phyloP scores from a whole-genome alignment of 2,329 filamentous ascomycete species.

The Scedosporium minutisporum region DNA sequence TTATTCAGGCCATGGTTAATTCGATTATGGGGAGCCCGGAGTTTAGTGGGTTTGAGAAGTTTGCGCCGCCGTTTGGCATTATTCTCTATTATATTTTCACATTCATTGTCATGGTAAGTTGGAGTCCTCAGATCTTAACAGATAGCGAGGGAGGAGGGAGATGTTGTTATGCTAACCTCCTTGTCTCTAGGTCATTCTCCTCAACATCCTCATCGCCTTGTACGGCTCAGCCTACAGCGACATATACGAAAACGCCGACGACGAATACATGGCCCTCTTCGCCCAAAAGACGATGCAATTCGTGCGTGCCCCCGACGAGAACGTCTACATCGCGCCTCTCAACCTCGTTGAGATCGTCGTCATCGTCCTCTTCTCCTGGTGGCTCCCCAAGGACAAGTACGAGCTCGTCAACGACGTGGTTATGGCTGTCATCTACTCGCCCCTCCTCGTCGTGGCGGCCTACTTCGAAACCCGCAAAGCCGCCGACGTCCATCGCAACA shows the following conservation, averaged over 20 bases:
- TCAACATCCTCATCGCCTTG: conserved; percentile 93
- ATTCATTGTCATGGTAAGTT: conserved; percentile 82
- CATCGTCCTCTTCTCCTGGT: conserved; percentile 85
- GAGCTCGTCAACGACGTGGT: conserved; percentile 78
- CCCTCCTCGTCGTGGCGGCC: conserved; percentile 70
- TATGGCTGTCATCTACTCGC: conserved; percentile 79
- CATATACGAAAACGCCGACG: conserved; percentile 84
- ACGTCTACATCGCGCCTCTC: conserved; percentile 93
- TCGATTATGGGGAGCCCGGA: conserved; percentile 87
- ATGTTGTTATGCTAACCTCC: accelerated
- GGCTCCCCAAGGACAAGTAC: conserved; percentile 67
- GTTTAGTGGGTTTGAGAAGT: conserved; percentile 79
- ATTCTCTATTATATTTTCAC: conserved; percentile 97
- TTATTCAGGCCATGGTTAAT: conserved; percentile 75
- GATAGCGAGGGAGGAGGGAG: neutral
- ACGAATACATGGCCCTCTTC: conserved; percentile 92
- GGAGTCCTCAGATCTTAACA: too few relatives aligned
- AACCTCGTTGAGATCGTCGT: conserved; percentile 84
- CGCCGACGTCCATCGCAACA: conserved; percentile 59
- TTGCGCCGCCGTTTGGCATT: conserved; percentile 85
- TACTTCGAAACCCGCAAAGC: conserved; percentile 60
- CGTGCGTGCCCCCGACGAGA: conserved; percentile 91
- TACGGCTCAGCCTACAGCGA: conserved; percentile 97
- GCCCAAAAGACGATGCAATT: conserved; percentile 94
- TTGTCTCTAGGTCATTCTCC: conserved; percentile 50